These are phyloP conservation scores for Magnolia sinica DNA, from an alignment of 164 flowering plant genomes.

Conservation along the genomic window DNA sequence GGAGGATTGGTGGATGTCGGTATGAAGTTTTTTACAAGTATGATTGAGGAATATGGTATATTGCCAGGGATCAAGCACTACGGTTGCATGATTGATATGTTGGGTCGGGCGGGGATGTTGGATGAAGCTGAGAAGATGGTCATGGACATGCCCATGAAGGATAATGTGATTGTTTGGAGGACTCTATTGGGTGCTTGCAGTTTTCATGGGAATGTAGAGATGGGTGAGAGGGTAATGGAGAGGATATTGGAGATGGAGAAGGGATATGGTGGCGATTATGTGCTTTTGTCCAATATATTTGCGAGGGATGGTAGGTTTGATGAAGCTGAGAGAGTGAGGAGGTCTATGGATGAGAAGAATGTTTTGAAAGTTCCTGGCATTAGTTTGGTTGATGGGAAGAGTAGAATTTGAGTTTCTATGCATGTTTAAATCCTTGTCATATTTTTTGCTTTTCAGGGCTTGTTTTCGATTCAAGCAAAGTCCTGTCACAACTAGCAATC, in stretches of 20 bases:
- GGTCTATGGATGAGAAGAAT: conserved; percentile 17
- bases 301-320: conserved; percentile 24
- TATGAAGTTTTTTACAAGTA: conserved; percentile 13
- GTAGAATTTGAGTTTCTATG: not conserved
- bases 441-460: too few relatives aligned
- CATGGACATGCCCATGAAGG: conserved; percentile 16
- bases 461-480: too few relatives aligned
- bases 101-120: conserved; percentile 29
- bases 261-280: conserved; percentile 22
- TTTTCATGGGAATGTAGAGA: conserved; percentile 22
- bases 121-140: conserved; percentile 27
- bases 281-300: conserved; percentile 25
- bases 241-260: conserved; percentile 16
- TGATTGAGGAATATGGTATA: conserved; percentile 17
- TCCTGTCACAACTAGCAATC: too few relatives aligned
- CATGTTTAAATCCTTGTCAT: not conserved
- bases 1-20: conserved; percentile 30
- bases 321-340: conserved; percentile 22
- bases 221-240: conserved; percentile 20
- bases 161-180: conserved; percentile 25
- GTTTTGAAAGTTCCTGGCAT: conserved; percentile 19
- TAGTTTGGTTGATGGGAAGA: conserved; percentile 17
- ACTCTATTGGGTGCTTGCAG: conserved; percentile 28
- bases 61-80: conserved; percentile 24
- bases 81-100: conserved; percentile 26